Evolutionary conservation across 2,329 filamentous ascomycete genomes (phyloP), one percentile per base, ranked within the genome.

Genomic region (Colletotrichum endophyticum): DNA sequence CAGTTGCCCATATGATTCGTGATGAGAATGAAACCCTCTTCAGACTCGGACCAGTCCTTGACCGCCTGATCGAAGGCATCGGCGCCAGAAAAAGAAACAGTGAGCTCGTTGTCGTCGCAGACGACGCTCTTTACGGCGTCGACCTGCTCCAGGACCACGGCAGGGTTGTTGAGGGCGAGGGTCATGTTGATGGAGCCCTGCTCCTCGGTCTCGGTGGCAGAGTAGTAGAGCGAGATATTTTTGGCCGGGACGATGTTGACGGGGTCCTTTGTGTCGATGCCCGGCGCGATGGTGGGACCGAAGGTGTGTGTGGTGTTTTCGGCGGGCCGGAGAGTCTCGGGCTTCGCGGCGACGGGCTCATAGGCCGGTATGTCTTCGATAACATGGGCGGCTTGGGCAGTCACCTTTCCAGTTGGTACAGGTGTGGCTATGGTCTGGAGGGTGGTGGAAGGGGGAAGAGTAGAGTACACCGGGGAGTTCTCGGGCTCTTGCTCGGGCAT

Each of bases 1-100:
- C 86, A 87, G 73, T 85, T 81, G 34, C 85, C 85, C 25, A 84
- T 71, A 79, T 87, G 84, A 79, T 86, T 87, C 16, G 86, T 88
- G 76, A 88, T 82, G 66, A 88, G 78, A 56, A 87, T 80, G 49
- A 88, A 78, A n/a, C 75, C 74, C 56, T 76, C 68, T 2, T 77
- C 73, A 16, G 72, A 71, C 19, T 63, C 56, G 32, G 68, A 57
- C 80, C 80, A 81, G 61, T 76, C 59, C 22, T 64, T 57, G 12
- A 80, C 71, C 25, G 79, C 78, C 66, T 80, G 64, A n/a, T 36
- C 22, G 53, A 80, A 80, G 30, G 73, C 70, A 3, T 68, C 73
- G 22, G 59, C n/a, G 59, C 69, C 75, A 49, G 59, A 67, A 59
- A 81, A 81, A 32, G 75, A 68, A 8, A 80, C 78, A n/a, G 77